phyloP scores from a whole-genome alignment of 257 asterid species.

The Solanum pimpinellifolium region DNA sequence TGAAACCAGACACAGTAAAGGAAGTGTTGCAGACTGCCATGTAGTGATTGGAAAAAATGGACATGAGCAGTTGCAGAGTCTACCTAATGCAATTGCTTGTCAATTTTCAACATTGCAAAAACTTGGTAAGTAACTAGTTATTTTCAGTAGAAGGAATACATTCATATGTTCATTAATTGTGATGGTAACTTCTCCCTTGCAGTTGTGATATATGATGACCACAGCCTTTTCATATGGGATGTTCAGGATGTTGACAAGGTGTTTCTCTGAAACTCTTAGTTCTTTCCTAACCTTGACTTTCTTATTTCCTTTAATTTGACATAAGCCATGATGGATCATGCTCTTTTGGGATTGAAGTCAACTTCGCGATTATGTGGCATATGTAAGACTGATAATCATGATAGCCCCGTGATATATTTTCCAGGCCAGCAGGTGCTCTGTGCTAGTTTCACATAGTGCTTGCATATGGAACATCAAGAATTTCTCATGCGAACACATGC shows the following conservation, averaged over 20 bases:
- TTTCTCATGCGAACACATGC: conserved; percentile 52
- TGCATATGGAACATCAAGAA: conserved; percentile 64
- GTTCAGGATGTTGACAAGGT: conserved; percentile 41
- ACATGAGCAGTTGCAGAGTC: conserved; percentile 9
- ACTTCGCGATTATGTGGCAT: conserved; percentile 13
- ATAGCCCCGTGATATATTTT: conserved; percentile 11
- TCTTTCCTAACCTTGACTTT: background rate
- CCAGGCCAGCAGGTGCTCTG: conserved; percentile 64
- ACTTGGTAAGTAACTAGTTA: conserved; percentile 41
- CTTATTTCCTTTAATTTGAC: background rate
- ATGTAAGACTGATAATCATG: conserved; percentile 19
- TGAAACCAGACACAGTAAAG: conserved; percentile 28
- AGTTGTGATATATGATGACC: conserved; percentile 66
- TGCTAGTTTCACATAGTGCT: conserved; percentile 55
- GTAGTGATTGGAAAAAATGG: conserved; percentile 8
- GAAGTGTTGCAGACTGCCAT: conserved; percentile 17
- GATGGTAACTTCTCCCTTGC: conserved; percentile 15
- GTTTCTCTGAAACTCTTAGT: background rate
- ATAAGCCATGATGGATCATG: background rate
- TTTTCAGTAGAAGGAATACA: background rate
- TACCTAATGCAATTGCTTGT: conserved; percentile 72
- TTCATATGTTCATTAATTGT: conserved; percentile 5
- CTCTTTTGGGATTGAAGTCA: conserved; percentile 5
- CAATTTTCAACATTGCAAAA: conserved; percentile 48
- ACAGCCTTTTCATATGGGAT: conserved; percentile 55